Conservation (phyloP, 2,329 filamentous ascomycete species). For the Botrytis porri region DNA sequence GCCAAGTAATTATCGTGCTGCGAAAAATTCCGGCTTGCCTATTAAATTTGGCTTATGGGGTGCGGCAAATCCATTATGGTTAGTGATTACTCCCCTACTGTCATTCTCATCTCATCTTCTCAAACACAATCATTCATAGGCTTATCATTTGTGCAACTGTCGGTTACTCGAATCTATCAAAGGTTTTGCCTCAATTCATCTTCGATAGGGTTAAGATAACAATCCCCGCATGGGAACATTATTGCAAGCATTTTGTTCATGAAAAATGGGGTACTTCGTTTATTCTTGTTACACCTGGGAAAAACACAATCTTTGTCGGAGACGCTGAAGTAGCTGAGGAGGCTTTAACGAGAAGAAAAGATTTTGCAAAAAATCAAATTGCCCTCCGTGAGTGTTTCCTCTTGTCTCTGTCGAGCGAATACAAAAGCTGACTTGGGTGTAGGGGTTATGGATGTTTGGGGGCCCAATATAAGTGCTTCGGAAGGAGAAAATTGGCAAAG, state of each 20-base stretch:
- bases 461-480: constrained; percentile 23
- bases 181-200: constrained; percentile 20
- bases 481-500: constrained; percentile 41
- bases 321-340: constrained; percentile 21
- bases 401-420: neutral
- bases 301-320: constrained; percentile 19
- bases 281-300: constrained; percentile 18
- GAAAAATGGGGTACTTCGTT: constrained; percentile 22
- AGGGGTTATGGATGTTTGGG: constrained; percentile 6
- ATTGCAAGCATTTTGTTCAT: constrained; percentile 21
- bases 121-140: neutral
- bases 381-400: constrained; percentile 7
- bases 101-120: neutral
- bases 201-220: constrained; percentile 21
- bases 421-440: neutral
- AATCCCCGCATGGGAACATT: constrained; percentile 22
- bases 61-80: constrained; percentile 20
- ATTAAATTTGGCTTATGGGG: constrained; percentile 20
- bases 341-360: constrained; percentile 20
- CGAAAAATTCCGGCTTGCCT: constrained; percentile 23
- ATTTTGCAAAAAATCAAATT: constrained; percentile 17
- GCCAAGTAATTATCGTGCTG: constrained; percentile 17
- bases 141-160: constrained; percentile 14
- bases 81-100: neutral
- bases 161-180: constrained; percentile 6